phyloP scores from a whole-genome alignment of 2,329 filamentous ascomycete genomes.

The Arachnomyces sp. region DNA sequence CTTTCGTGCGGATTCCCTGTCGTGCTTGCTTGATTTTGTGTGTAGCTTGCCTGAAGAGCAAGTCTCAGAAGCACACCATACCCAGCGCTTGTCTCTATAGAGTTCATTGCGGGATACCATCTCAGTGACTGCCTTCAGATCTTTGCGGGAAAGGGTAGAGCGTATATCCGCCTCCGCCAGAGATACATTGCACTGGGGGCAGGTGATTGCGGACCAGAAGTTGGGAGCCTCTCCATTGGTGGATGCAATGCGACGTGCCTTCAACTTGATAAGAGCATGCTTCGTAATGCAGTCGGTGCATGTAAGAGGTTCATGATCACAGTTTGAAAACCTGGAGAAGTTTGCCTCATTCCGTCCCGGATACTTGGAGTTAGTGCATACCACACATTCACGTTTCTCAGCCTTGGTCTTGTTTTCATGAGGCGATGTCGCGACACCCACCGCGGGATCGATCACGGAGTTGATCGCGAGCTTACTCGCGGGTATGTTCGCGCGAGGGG shows the following conservation, averaged over 20 bases:
- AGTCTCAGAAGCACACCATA: constrained; percentile 1
- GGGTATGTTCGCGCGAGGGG: too few species aligned
- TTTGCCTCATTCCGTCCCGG: constrained; percentile 4
- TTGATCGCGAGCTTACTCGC: too few species aligned
- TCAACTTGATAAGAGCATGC: constrained; percentile 3
- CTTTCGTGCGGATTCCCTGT: constrained; percentile 2
- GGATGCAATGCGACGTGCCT: not conserved
- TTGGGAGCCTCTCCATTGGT: not conserved
- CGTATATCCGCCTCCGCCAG: constrained; percentile 3
- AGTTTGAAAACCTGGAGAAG: constrained; percentile 7
- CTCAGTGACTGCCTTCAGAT: constrained; percentile 1
- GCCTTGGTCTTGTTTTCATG: not conserved
- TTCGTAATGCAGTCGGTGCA: constrained; percentile 9
- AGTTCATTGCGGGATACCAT: not conserved
- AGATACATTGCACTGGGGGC: constrained; percentile 4
- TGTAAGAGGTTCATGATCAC: constrained; percentile 4
- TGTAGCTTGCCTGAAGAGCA: constrained; percentile 5
- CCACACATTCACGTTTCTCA: constrained; percentile 6
- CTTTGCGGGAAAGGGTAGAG: constrained; percentile 3
- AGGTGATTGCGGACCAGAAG: constrained; percentile 8
- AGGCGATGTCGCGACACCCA: too few species aligned
- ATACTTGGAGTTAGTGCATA: constrained; percentile 7
- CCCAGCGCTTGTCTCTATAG: constrained; percentile 5
- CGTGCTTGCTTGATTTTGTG: not conserved
- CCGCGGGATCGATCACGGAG: too few species aligned